phyloP scores from a whole-genome alignment of 495 filamentous ascomycete species.

The Penicillium paxilli region DNA sequence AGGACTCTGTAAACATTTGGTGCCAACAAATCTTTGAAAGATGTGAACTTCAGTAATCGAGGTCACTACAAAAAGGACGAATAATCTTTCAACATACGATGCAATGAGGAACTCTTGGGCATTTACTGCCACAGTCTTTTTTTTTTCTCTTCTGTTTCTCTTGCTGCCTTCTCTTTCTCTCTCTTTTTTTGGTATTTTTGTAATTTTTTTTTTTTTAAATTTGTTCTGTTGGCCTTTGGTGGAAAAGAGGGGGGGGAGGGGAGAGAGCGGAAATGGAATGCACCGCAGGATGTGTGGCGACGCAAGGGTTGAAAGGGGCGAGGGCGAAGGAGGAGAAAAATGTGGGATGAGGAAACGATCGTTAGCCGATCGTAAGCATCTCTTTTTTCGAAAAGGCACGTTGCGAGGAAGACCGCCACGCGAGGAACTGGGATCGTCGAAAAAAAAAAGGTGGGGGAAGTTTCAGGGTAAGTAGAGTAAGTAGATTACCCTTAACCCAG shows the following conservation, averaged over 20 bases:
- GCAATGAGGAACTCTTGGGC: not conserved
- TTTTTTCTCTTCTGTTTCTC: not conserved
- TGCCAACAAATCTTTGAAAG: conserved; percentile 10
- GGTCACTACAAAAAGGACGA: conserved; percentile 3
- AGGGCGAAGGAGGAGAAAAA: not conserved
- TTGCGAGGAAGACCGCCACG: conserved; percentile 10
- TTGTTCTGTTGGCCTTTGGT: too few relatives aligned
- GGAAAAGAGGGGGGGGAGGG: not conserved
- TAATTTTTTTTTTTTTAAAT: not conserved
- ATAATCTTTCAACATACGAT: conserved; percentile 22
- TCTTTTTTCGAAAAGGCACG: conserved; percentile 9
- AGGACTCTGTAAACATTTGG: conserved; percentile 29
- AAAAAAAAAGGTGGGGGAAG: conserved; percentile 13
- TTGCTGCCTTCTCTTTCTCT: not conserved
- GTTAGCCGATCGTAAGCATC: conserved; percentile 27
- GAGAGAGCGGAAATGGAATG: conserved; percentile 12
- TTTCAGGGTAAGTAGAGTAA: not conserved
- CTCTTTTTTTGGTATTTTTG: not conserved
- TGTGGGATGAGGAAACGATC: conserved; percentile 14
- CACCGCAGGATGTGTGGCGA: conserved; percentile 9
- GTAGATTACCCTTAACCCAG: not conserved
- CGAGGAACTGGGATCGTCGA: conserved; percentile 14
- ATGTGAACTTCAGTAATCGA: conserved; percentile 4
- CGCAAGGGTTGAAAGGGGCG: conserved; percentile 26
- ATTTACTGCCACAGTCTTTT: not conserved